Conservation (phyloP, 768 basidiomycete genomes). For the Leccinellum albellum region DNA sequence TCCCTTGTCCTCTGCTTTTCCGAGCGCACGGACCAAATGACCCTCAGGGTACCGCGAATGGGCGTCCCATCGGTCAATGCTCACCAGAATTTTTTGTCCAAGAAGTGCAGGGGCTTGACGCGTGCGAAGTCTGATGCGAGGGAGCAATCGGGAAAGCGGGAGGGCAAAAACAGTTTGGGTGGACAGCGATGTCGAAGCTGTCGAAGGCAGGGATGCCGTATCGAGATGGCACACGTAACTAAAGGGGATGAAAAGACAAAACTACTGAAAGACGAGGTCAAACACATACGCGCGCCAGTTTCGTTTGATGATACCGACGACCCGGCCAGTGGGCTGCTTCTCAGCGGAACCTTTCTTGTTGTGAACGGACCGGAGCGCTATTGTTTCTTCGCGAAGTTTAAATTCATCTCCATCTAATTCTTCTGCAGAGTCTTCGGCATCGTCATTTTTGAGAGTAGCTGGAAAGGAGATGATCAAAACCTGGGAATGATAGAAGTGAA, state of each 20-base stretch:
- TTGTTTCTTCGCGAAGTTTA: no score
- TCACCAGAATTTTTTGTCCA: constrained; percentile 92
- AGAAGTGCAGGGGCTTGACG: constrained; percentile 88
- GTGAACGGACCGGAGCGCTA: not conserved
- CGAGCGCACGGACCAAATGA: constrained; percentile 91
- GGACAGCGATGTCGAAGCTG: constrained; percentile 71
- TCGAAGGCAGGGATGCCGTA: constrained; percentile 78
- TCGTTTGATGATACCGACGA: constrained; percentile 90
- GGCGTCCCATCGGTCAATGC: constrained; percentile 88
- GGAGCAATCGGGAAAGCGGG: constrained; percentile 86
- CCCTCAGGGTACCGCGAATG: constrained; percentile 93
- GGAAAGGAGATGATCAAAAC: not conserved
- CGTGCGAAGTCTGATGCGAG: constrained; percentile 90
- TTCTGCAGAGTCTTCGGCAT: constrained; percentile 71
- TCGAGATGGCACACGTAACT: constrained; percentile 97
- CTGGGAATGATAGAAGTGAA: not conserved
- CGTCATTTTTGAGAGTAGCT: constrained; percentile 85
- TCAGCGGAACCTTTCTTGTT: constrained; percentile 39
- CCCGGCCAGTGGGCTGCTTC: constrained; percentile 85
- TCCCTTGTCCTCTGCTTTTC: constrained; percentile 89
- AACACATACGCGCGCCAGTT: constrained; percentile 87
- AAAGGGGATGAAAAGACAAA: constrained; percentile 54
- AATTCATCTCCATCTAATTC: constrained; percentile 44
- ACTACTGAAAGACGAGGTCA: not conserved
- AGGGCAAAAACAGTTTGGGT: constrained; percentile 92